These are phyloP conservation scores for Taxawa tesnikishii DNA, from an alignment of 2,329 filamentous ascomycete species.

Conservation along the genomic window DNA sequence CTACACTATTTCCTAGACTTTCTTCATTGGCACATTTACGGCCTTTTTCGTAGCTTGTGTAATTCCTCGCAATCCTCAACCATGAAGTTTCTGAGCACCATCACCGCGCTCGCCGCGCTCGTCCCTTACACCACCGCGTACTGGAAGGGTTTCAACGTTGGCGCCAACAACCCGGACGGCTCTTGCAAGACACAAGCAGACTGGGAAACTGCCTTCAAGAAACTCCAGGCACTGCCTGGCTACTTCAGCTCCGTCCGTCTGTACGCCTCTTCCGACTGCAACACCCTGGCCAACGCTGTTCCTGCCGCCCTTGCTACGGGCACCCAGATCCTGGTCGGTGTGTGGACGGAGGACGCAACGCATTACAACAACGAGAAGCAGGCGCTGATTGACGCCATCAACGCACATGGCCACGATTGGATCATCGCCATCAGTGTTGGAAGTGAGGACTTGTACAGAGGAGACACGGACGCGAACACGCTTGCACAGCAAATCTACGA, in stretches of 20 bases:
- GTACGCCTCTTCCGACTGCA: slow-evolving; percentile 51
- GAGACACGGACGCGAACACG: slow-evolving; percentile 26
- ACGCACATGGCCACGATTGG: slow-evolving; percentile 43
- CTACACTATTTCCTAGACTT: neutral
- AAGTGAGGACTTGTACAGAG: slow-evolving; percentile 55
- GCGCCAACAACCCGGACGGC: slow-evolving; percentile 25
- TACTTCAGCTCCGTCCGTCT: slow-evolving; percentile 48
- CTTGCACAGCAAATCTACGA: slow-evolving; percentile 37
- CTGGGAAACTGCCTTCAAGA: slow-evolving; percentile 23
- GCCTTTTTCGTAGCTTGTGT: too few relatives aligned
- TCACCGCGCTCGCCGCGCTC: slow-evolving; percentile 20
- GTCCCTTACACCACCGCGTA: slow-evolving; percentile 21
- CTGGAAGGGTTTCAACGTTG: slow-evolving; percentile 31
- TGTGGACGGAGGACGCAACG: slow-evolving; percentile 41
- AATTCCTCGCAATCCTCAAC: too few relatives aligned
- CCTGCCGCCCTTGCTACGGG: slow-evolving; percentile 49
- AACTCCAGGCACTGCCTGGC: slow-evolving; percentile 32
- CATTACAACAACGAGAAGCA: slow-evolving; percentile 49
- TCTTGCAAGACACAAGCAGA: slow-evolving; percentile 25
- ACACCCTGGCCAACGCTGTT: slow-evolving; percentile 35
- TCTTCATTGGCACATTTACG: neutral
- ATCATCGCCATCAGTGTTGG: slow-evolving; percentile 55
- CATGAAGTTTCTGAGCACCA: slow-evolving; percentile 11
- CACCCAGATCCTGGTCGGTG: slow-evolving; percentile 49
- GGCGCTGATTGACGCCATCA: slow-evolving; percentile 46